These are phyloP conservation scores for Closterium sp. DNA, from an alignment of 139 green algal species.

Conservation along the genomic window DNA sequence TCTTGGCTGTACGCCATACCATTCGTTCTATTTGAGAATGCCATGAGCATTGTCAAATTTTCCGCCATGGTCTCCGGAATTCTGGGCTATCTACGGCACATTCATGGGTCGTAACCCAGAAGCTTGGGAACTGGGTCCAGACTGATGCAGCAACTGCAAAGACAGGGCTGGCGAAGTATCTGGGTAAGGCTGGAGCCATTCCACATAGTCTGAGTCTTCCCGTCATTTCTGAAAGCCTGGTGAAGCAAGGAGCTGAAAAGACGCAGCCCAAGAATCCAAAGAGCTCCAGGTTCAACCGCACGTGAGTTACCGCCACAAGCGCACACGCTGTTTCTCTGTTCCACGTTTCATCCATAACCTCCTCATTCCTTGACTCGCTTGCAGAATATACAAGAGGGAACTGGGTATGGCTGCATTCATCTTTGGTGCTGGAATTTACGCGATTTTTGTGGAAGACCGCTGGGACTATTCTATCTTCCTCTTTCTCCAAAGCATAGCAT, in stretches of 20 bases:
- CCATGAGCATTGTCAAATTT: slow-evolving; percentile 82
- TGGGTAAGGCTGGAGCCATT: neutral
- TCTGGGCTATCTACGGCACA: slow-evolving; percentile 57
- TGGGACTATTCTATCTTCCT: slow-evolving; percentile 72
- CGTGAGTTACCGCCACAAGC: neutral
- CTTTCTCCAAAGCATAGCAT: slow-evolving; percentile 69
- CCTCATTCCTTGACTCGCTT: neutral
- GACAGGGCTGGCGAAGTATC: slow-evolving; percentile 5
- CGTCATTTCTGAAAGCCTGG: neutral
- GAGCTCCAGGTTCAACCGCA: neutral
- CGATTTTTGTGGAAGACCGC: slow-evolving; percentile 61
- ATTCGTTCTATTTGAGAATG: slow-evolving; percentile 87
- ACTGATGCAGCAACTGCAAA: neutral
- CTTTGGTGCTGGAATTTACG: slow-evolving; percentile 61
- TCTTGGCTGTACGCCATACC: slow-evolving; percentile 37
- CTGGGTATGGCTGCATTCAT: slow-evolving; percentile 69
- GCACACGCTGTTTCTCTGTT: neutral
- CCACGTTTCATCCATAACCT: neutral
- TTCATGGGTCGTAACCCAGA: slow-evolving; percentile 84
- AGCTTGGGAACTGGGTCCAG: slow-evolving; percentile 55
- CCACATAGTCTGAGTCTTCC: neutral
- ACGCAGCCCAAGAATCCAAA: neutral
- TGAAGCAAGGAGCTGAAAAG: neutral
- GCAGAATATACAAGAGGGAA: slow-evolving; percentile 65
- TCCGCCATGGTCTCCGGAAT: slow-evolving; percentile 59